Percentiles rank a stretch among this genome's conserved stretches.
phyloP scores from a whole-genome alignment of 192 early-diverging fungal species.

The Rhizophagus prolifer region DNA sequence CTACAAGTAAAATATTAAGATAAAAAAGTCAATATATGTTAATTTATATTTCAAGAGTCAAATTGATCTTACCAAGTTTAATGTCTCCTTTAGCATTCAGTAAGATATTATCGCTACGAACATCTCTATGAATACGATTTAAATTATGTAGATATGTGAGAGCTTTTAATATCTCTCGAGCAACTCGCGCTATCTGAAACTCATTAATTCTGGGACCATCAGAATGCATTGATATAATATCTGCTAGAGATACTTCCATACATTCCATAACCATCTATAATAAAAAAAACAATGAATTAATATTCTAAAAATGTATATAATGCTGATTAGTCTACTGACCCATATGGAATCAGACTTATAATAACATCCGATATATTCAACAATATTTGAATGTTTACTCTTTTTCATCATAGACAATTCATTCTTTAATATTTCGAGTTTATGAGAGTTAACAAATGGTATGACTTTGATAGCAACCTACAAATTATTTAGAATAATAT shows the following conservation, averaged over 20 bases:
- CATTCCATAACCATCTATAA: conserved; percentile 86
- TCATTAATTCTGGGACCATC: conserved; percentile 66
- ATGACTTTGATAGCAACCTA: conserved; percentile 93
- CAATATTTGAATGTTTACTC: conserved; percentile 87
- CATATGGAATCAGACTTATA: conserved; percentile 83
- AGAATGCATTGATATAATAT: conserved; percentile 83
- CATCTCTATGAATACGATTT: conserved; percentile 87
- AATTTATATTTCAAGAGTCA: neutral
- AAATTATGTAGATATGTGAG: conserved; percentile 72
- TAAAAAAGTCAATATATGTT: neutral
- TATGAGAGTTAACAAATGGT: conserved; percentile 79
- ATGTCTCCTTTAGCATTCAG: conserved; percentile 79
- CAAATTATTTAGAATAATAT: neutral
- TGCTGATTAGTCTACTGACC: conserved; percentile 40
- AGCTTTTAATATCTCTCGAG: conserved; percentile 78
- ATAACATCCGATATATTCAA: conserved; percentile 90
- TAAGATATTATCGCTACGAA: conserved; percentile 89
- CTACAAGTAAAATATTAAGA: conserved; percentile 38
- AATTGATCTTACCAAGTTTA: conserved; percentile 60
- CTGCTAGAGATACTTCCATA: conserved; percentile 98
- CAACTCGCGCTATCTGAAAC: conserved; percentile 88
- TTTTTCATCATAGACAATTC: conserved; percentile 89
- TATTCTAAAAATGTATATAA: neutral
- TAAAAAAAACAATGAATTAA: neutral
- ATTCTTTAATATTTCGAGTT: conserved; percentile 88